Evolutionary conservation across 2,329 filamentous ascomycete species (phyloP).

Genomic region (Fusarium sp.): DNA sequence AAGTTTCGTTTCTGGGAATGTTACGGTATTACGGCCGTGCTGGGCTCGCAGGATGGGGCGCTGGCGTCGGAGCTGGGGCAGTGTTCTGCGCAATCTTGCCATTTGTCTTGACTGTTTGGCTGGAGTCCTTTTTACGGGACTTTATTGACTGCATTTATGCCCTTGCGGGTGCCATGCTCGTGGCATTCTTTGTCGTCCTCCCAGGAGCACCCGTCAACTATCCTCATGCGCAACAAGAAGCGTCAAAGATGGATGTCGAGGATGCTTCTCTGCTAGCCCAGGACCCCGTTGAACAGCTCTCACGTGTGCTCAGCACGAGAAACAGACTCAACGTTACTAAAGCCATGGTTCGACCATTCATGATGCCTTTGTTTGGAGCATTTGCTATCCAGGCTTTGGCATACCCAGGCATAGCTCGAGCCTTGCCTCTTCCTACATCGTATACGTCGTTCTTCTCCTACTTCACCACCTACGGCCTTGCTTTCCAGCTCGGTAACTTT

Average conservation of each 20-base stretch:
- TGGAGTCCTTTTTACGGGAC: constrained; percentile 40
- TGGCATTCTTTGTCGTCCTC: constrained; percentile 43
- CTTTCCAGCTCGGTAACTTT: constrained; percentile 43
- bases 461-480: constrained; percentile 39
- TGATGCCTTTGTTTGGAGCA: constrained; percentile 40
- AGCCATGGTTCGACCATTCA: constrained; percentile 34
- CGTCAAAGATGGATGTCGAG: constrained; percentile 22
- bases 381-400: constrained; percentile 37
- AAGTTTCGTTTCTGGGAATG: constrained; percentile 46
- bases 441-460: constrained; percentile 43
- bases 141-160: constrained; percentile 41
- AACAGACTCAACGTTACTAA: constrained; percentile 20
- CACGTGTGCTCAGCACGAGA: constrained; percentile 17
- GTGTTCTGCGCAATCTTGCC: constrained; percentile 43
- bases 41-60: constrained; percentile 48
- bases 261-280: constrained; percentile 48
- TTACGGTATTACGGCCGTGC: constrained; percentile 41
- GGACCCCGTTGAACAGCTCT: constrained; percentile 42
- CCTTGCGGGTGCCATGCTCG: constrained; percentile 39
- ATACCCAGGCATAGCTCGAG: constrained; percentile 43
- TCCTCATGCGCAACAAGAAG: constrained; percentile 11
- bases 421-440: constrained; percentile 31
- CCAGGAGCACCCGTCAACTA: constrained; percentile 39
- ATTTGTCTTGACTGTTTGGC: constrained; percentile 41
- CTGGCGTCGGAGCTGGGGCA: constrained; percentile 44